Conservation (phyloP, 306 rosid genomes). For the Luffa acutangula region DNA sequence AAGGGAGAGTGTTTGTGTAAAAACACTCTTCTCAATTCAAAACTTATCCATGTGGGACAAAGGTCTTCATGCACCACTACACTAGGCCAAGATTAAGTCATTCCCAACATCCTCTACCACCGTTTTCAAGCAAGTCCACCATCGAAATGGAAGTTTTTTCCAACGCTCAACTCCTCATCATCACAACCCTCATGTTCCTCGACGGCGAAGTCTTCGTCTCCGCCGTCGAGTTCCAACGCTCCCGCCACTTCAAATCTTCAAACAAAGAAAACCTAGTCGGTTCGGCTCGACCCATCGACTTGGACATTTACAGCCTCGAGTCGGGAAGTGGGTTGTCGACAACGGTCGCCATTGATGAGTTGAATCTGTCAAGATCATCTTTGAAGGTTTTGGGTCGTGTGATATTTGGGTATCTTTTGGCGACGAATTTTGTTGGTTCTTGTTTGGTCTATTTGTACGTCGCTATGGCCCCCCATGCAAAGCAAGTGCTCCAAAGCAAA, state of each 20-base stretch:
- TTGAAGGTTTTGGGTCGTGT: background rate
- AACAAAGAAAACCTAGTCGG: no score
- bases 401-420: background rate
- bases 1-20: no score
- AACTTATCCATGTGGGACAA: no score
- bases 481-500: background rate
- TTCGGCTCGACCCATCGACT: background rate
- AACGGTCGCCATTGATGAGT: no score
- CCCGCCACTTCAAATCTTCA: background rate
- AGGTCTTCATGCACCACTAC: no score
- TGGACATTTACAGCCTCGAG: background rate
- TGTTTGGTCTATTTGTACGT: background rate
- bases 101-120: no score
- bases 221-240: slow-evolving; percentile 25
- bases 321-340: background rate
- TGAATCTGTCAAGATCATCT: no score
- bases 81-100: no score
- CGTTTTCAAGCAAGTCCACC: slow-evolving; percentile 52
- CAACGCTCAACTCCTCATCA: slow-evolving; percentile 32
- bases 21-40: no score
- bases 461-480: background rate
- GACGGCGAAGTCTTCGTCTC: slow-evolving; percentile 73
- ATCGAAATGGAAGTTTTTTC: slow-evolving; percentile 56
- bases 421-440: background rate
- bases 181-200: slow-evolving; percentile 37